Evolutionary conservation across 768 basidiomycete species (phyloP).

Genomic region (Polyporus arcularius): DNA sequence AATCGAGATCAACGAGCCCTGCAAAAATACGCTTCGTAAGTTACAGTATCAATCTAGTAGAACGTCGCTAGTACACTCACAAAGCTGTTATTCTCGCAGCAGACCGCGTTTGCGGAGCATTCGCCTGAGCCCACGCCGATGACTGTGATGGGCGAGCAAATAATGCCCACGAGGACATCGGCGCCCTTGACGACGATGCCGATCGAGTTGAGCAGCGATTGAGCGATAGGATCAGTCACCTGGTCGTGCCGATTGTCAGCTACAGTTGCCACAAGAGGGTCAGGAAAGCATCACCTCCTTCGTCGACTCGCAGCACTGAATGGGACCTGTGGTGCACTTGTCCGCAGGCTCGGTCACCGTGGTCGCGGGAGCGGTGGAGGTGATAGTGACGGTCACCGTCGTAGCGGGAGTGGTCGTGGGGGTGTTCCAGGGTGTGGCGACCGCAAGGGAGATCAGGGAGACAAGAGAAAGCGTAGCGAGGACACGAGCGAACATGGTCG

Average conservation of each 20-base stretch:
- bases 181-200: conserved; percentile 22
- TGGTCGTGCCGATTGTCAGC: neutral
- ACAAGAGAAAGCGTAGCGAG: neutral
- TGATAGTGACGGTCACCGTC: neutral
- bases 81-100: conserved; percentile 16
- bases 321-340: conserved; percentile 16
- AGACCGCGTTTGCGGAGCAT: conserved; percentile 12
- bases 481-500: neutral
- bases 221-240: neutral
- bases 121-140: conserved; percentile 8
- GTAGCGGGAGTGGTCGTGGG: neutral
- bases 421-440: neutral
- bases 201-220: conserved; percentile 8
- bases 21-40: neutral
- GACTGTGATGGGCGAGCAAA: conserved; percentile 21
- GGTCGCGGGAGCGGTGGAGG: neutral
- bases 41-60: neutral
- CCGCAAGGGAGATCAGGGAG: neutral
- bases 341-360: neutral
- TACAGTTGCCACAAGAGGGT: too few relatives aligned
- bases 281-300: neutral
- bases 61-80: conserved; percentile 1
- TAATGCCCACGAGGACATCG: conserved; percentile 19
- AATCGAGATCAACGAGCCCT: conserved; percentile 21
- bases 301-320: conserved; percentile 15